Conservation (phyloP, 176 grass and related monocot species). For the Zea luxurians region DNA sequence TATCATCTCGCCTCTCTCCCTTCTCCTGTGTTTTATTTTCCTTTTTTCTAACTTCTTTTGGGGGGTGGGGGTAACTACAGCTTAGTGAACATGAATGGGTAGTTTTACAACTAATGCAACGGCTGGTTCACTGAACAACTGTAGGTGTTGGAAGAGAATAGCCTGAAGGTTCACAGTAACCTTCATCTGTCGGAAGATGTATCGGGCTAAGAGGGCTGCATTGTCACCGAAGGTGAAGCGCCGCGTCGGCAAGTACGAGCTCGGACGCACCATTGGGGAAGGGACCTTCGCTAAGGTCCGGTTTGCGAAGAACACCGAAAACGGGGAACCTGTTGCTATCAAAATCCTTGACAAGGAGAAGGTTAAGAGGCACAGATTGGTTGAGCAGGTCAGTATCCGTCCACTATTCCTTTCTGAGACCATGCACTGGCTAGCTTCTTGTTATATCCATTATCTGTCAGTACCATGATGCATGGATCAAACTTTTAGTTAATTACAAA, state of each 20-base stretch:
- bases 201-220: constrained; percentile 69
- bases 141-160: constrained; percentile 38
- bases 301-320: constrained; percentile 87
- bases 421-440: constrained; percentile 1
- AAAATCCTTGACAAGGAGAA: constrained; percentile 99
- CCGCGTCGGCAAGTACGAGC: constrained; percentile 87
- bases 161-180: constrained; percentile 36
- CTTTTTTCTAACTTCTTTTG: not conserved
- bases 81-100: constrained; percentile 12
- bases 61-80: not conserved
- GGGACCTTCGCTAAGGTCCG: constrained; percentile 94
- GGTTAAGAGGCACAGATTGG: constrained; percentile 80
- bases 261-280: constrained; percentile 90
- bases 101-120: constrained; percentile 5
- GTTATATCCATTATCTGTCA: not conserved
- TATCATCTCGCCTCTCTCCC: not conserved
- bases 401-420: constrained; percentile 33
- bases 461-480: not conserved
- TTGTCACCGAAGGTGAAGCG: constrained; percentile 82
- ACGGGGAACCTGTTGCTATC: constrained; percentile 76
- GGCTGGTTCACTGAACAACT: constrained; percentile 6
- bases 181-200: constrained; percentile 50
- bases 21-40: not conserved
- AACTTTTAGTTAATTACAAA: not conserved
- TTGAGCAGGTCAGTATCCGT: constrained; percentile 74